Evolutionary conservation across 495 filamentous ascomycete genomes (phyloP), one percentile per base, ranked within the genome.

Genomic region (Penicillium crystallinum): DNA sequence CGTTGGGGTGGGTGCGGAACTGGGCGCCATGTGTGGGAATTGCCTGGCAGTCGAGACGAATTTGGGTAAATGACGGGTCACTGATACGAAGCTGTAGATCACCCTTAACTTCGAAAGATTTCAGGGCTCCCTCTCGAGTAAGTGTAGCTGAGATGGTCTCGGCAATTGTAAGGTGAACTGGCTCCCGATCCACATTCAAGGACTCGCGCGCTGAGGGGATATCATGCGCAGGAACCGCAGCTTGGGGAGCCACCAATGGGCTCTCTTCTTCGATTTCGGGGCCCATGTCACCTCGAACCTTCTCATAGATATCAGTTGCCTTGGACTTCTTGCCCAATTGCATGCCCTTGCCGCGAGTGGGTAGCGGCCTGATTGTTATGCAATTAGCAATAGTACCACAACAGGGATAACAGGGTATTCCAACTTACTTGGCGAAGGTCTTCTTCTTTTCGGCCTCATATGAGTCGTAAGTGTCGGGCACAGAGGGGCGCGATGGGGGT

Each of bases 381-480:
- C 14, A 31, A 30, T 44, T 15, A 6, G 48, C 47, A 66, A 51
- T 39, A 33, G 47, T 31, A 17, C 10, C 14, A 17, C 29, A 22
- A 10, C 10, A 10, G 3, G 3, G 25, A 29, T 14, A 14, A n/a
- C 3, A 14, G 4, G 34, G 29, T 12, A 31, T 6, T 22, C 11
- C 12, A n/a, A 58, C 83, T 53, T 78, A 88, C 86, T 87, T 88
- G 61, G 76, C 66, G 54, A 81, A 86, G 0, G 85, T 66, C 73
- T 95, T 95, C 72, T 95, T 96, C 83, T 96, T 97, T 72, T 96
- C 95, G 0, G 91, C 89, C 69, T 95, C 90, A 67, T 97, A 97
- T 33, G 78, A 84, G 68, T 97, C 92, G 67, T 92, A 95, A 3
- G 88, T 89, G 58, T 93, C 89, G 37, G 87, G 77, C 53, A 85